These are phyloP conservation scores for Paraphaeosphaeria minitans DNA, from an alignment of 2,329 filamentous ascomycete genomes.

Conservation along the genomic window DNA sequence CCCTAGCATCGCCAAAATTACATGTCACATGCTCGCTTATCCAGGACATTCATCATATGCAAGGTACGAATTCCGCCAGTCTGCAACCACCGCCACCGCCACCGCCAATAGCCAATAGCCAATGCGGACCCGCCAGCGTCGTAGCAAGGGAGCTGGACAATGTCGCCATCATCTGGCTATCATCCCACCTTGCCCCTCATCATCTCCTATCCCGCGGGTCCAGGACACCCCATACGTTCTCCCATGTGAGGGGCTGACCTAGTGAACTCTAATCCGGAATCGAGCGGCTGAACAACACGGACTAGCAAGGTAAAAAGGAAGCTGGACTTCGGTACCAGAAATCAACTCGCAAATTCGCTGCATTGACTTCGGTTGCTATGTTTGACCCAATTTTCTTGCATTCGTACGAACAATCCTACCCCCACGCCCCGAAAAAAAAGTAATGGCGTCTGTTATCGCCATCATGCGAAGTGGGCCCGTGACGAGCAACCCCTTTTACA, in stretches of 20 bases:
- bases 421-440: neutral
- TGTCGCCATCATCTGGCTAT: conserved; percentile 17
- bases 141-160: conserved; percentile 20
- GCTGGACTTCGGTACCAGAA: neutral
- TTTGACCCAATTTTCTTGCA: conserved; percentile 11
- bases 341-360: neutral
- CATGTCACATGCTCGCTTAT: conserved; percentile 13
- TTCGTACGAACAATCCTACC: neutral
- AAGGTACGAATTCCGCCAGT: conserved; percentile 24
- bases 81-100: conserved; percentile 10
- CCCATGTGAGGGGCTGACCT: neutral
- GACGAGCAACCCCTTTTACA: neutral
- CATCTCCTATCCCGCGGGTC: neutral
- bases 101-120: conserved; percentile 5
- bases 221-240: conserved; percentile 1
- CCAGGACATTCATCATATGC: conserved; percentile 19
- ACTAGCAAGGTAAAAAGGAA: conserved; percentile 5
- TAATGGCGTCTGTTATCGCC: neutral
- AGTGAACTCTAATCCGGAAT: neutral
- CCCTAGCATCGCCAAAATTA: conserved; percentile 22
- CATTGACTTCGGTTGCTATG: conserved; percentile 19
- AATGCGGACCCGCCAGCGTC: neutral
- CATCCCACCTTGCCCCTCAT: conserved; percentile 3
- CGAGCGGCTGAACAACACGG: neutral
- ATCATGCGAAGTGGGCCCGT: neutral